Evolutionary conservation across 2,329 filamentous ascomycete genomes (phyloP), one percentile per base, ranked within the genome.

Genomic region (Coleophoma cylindrospora): DNA sequence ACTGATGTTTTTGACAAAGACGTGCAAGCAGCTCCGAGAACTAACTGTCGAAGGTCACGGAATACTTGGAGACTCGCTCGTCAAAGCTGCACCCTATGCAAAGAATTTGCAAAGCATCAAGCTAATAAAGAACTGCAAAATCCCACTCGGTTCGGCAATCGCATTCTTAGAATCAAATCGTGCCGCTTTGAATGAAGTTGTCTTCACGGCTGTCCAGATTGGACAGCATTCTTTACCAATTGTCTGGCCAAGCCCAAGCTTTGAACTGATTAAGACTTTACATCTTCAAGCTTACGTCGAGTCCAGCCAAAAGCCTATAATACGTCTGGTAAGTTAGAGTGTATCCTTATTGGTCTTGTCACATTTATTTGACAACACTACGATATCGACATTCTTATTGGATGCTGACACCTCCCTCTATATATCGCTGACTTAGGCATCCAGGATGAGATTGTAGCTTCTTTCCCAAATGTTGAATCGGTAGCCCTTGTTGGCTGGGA

Each of bases 21-120:
- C 50, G 11, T 65, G 64, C 49, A 59, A 57, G 38, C 51, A 54
- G 8, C 56, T 66, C 11, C 48, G 44, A 45, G 45, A 56, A 12
- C 49, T 66, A 9, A 57, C 61, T 27, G 51, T 66, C 10, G 10
- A 34, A 36, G 59, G 58, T 4, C 49, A 17, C 19, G 53, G 55
- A 2, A 11, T 51, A 21, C 56, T 65, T 53, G 63, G 62, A 8
- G 54, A 60, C 14, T 54, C 61, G 7, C 52, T 66, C 21, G 50
- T 47, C 5, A 45, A 51, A 17, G 52, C 59, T 8, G 43, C 64
- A 9, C 52, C 55, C 3, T 36, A 43, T 12, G 54, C 59, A 10
- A 54, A 57, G 34, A 54, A 45, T 15, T 22, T 66, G 15, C 44
- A 57, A 37, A 55, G 40, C 3, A 21, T 66, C 1, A 36, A 43